Conservation (phyloP, 805 yeast genomes). For the Saturnispora quitensis region DNA sequence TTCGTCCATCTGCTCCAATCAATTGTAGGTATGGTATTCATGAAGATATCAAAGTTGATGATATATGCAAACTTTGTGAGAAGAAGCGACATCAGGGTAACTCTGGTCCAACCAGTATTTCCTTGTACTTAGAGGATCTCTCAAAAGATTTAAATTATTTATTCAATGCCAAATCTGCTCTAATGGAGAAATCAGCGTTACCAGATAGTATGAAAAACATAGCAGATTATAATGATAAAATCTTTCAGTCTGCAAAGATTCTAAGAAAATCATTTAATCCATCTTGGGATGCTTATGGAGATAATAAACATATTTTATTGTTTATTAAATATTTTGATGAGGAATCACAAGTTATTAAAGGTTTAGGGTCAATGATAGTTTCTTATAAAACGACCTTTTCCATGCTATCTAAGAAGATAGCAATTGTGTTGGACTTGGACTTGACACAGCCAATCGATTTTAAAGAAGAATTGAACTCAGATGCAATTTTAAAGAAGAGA, state of each 20-base stretch:
- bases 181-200: slow-evolving; percentile 8
- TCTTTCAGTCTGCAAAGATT: slow-evolving; percentile 9
- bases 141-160: slow-evolving; percentile 31
- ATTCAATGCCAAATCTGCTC: slow-evolving; percentile 18
- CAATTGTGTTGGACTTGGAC: slow-evolving; percentile 32
- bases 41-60: slow-evolving; percentile 35
- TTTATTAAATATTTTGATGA: slow-evolving; percentile 65
- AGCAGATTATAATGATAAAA: slow-evolving; percentile 9
- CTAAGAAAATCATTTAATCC: slow-evolving; percentile 10
- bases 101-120: slow-evolving; percentile 36
- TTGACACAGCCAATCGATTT: slow-evolving; percentile 29
- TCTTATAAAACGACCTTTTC: slow-evolving; percentile 38
- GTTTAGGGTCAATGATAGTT: slow-evolving; percentile 53
- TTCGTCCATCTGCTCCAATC: slow-evolving; percentile 47
- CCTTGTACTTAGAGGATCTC: slow-evolving; percentile 59
- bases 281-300: slow-evolving; percentile 17
- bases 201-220: slow-evolving; percentile 5
- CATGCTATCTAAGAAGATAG: slow-evolving; percentile 33
- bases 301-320: slow-evolving; percentile 26
- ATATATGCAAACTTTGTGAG: slow-evolving; percentile 35
- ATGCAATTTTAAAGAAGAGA: slow-evolving; percentile 38
- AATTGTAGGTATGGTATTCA: slow-evolving; percentile 20
- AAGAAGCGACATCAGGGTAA: slow-evolving; percentile 28
- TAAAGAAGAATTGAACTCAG: slow-evolving; percentile 55
- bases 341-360: slow-evolving; percentile 43